These are phyloP conservation scores for Boletus tylopilopsis DNA, from an alignment of 768 basidiomycete species.

Conservation along the genomic window DNA sequence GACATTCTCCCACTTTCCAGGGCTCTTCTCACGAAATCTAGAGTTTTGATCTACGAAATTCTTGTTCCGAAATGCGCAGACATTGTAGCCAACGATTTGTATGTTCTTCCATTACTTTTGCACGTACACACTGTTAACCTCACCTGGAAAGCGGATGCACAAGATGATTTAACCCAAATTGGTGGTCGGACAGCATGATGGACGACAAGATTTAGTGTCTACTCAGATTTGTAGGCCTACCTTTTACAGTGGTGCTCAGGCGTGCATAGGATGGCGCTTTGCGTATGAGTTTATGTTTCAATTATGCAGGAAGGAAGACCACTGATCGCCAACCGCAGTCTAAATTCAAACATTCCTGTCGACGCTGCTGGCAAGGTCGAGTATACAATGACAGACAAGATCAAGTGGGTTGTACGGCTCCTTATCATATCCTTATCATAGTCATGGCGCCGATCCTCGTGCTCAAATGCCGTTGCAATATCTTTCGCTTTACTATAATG, in stretches of 20 bases:
- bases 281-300: slow-evolving; percentile 15
- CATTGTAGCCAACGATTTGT: slow-evolving; percentile 55
- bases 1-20: slow-evolving; percentile 56
- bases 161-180: slow-evolving; percentile 9
- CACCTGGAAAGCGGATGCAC: slow-evolving; percentile 23
- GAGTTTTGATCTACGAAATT: slow-evolving; percentile 39
- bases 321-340: slow-evolving; percentile 10
- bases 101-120: not conserved
- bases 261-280: slow-evolving; percentile 28
- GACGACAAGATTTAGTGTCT: slow-evolving; percentile 5
- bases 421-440: no score
- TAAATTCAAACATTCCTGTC: slow-evolving; percentile 56
- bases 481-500: no score
- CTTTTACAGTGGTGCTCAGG: slow-evolving; percentile 12
- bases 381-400: slow-evolving; percentile 26
- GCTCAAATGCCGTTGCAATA: no score
- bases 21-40: slow-evolving; percentile 43
- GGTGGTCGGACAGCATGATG: not conserved
- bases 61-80: slow-evolving; percentile 48
- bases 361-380: slow-evolving; percentile 52
- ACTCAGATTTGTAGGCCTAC: slow-evolving; percentile 10
- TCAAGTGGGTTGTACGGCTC: no score
- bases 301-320: not conserved
- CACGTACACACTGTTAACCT: not conserved
- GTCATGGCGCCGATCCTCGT: no score